Base-by-base conservation (phyloP, 2,329 filamentous ascomycete genomes). In the Macrophomina phaseolina region DNA sequence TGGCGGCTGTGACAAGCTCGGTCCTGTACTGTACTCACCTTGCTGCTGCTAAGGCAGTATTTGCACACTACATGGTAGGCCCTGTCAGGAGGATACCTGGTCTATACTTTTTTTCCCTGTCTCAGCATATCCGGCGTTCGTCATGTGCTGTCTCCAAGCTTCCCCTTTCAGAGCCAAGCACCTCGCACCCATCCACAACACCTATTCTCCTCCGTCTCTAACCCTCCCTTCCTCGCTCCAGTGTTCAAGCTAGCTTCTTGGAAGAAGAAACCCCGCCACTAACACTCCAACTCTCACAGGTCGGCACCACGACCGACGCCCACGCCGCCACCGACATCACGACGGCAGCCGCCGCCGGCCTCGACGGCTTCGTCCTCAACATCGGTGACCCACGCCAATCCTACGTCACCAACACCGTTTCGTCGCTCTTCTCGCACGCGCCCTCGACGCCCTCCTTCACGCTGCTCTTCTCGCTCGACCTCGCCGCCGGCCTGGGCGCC, bases 251-350 rank as follows among this genome's bases (percentile, higher is more conserved):
- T 23, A 23, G 2, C 23, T 23, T 23, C 23, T 23, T 23, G 23
- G 23, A 23, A 23, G 23, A 23, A 23, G 23, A 23, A 23, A 2
- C 23, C 23, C 23, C 23, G 23, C 23, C 23, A 23, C 23, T 23
- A 23, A 23, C 23, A 2, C 23, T 23, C 23, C 28, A 2, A 4
- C 23, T 3, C 23, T 28, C 42, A n/a, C 16, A 62, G 58, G 58
- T 62, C 18, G 58, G 58, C 30, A 62, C 58, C 30, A 49, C 45
- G 8, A 62, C 45, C n/a, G 16, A 18, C 9, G 5, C 28, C 11
- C 58, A 62, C 32, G 58, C 34, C 32, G n/a, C 18, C n/a, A 49
- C 62, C n/a, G 62, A 64, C 23, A 55, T 64, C 68, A n/a, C 30
- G 2, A 23, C 28, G 3, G 62, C 62, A 11, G 23, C 36, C 14